Percentiles rank a stretch among this genome's conserved stretches.
Evolutionary conservation across 1,284 basidiomycete species (phyloP).

Genomic region (Cutaneotrichosporon sp.): DNA sequence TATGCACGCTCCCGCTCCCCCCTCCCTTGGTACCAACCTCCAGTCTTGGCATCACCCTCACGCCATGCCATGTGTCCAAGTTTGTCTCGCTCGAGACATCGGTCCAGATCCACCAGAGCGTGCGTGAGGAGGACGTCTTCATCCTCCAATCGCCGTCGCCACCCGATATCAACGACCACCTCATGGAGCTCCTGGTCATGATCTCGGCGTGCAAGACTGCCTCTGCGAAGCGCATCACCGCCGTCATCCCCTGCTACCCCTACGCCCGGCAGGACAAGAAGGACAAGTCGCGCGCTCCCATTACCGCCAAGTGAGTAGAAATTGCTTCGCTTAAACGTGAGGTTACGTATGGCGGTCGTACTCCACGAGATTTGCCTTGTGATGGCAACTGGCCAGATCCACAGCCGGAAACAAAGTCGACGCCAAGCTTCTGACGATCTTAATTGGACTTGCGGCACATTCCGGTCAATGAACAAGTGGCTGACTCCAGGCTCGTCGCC

Average conservation of each 20-base stretch:
- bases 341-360: neutral
- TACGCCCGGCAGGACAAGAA: conserved; percentile 98
- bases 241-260: conserved; percentile 96
- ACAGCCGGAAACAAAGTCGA: too few species aligned
- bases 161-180: conserved; percentile 50
- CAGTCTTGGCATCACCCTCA: conserved; percentile 86
- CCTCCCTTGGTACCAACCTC: too few species aligned
- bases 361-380: too few species aligned
- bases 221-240: conserved; percentile 91
- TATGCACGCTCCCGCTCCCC: too few species aligned
- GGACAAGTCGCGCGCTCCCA: conserved; percentile 92
- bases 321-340: neutral
- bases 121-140: conserved; percentile 96
- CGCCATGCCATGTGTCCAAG: conserved; percentile 85
- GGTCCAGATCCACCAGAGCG: conserved; percentile 87
- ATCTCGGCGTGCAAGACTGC: conserved; percentile 88
- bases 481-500: conserved; percentile 60
- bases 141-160: conserved; percentile 69
- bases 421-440: too few species aligned
- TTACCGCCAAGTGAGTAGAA: conserved; percentile 84
- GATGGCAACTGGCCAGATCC: too few species aligned
- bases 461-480: too few species aligned
- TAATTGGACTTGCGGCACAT: too few species aligned
- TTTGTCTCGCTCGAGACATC: conserved; percentile 94
- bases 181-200: conserved; percentile 55